phyloP scores from a whole-genome alignment of 306 rosid genomes.

The Quercus aquifolioides region DNA sequence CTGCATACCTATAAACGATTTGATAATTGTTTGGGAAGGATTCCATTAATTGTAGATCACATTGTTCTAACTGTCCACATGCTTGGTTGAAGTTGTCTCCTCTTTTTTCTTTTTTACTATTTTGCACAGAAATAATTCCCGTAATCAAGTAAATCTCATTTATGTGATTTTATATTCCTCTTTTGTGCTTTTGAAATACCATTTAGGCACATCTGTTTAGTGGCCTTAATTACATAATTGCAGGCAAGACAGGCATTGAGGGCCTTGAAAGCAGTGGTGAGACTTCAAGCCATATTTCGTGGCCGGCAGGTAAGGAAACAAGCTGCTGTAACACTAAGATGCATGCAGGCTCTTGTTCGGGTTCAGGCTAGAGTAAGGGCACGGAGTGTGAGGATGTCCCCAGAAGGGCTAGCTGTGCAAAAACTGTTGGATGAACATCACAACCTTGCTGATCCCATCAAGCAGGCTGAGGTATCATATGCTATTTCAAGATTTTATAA shows the following conservation, averaged over 20 bases:
- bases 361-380: conserved; percentile 72
- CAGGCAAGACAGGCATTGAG: conserved; percentile 84
- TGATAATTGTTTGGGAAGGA: too few relatives aligned
- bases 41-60: background rate
- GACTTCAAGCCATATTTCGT: conserved; percentile 90
- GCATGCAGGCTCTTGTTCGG: conserved; percentile 94
- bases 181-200: background rate
- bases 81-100: background rate
- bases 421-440: conserved; percentile 26
- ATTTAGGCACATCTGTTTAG: background rate
- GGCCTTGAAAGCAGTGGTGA: conserved; percentile 83
- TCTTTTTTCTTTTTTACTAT: background rate
- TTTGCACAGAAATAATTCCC: background rate
- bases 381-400: conserved; percentile 34
- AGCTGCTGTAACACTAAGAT: conserved; percentile 83
- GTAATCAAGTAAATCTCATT: background rate
- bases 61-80: background rate
- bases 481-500: background rate
- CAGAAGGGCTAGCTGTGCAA: conserved; percentile 34
- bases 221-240: conserved; percentile 14
- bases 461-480: conserved; percentile 65
- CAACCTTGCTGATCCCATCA: conserved; percentile 44
- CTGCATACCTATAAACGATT: too few relatives aligned
- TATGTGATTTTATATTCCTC: background rate
- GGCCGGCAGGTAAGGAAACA: conserved; percentile 81